phyloP scores from a whole-genome alignment of 352 stramenopile genomes.

The Pythium utonaiense region DNA sequence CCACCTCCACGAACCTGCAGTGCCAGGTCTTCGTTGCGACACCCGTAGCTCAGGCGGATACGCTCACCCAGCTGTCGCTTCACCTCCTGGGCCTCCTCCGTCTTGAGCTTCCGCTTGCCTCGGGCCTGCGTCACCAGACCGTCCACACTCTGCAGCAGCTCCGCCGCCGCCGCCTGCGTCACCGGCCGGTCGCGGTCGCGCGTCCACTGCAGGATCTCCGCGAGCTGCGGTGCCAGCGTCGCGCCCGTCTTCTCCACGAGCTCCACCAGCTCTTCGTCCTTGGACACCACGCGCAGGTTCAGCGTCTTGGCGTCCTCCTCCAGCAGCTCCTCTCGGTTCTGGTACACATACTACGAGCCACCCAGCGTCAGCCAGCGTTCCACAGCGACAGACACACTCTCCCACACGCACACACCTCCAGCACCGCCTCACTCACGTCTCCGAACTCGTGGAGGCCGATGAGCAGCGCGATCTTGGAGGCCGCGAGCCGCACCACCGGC shows the following conservation, averaged over 20 bases:
- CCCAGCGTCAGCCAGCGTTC: background rate
- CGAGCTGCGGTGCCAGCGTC: slow-evolving; percentile 33
- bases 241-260: slow-evolving; percentile 51
- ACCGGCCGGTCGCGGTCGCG: slow-evolving; percentile 25
- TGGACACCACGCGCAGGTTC: slow-evolving; percentile 44
- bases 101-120: slow-evolving; percentile 35
- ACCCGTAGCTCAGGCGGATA: slow-evolving; percentile 62
- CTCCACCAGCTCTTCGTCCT: slow-evolving; percentile 51
- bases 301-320: slow-evolving; percentile 40
- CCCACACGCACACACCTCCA: slow-evolving; percentile 30
- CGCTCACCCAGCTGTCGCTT: slow-evolving; percentile 46
- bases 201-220: slow-evolving; percentile 49
- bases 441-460: slow-evolving; percentile 73
- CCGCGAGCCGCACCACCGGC: slow-evolving; percentile 50
- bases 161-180: slow-evolving; percentile 27
- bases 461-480: slow-evolving; percentile 67
- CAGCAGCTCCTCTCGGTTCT: slow-evolving; percentile 55
- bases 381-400: background rate
- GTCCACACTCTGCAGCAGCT: slow-evolving; percentile 40
- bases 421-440: slow-evolving; percentile 42
- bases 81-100: slow-evolving; percentile 36
- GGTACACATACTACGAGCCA: slow-evolving; percentile 47
- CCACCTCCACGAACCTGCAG: slow-evolving; percentile 32
- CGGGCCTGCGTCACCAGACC: slow-evolving; percentile 38
- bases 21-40: slow-evolving; percentile 62